These are phyloP conservation scores for Penicillium sp. DNA, from an alignment of 2,329 filamentous ascomycete species.

Conservation along the genomic window DNA sequence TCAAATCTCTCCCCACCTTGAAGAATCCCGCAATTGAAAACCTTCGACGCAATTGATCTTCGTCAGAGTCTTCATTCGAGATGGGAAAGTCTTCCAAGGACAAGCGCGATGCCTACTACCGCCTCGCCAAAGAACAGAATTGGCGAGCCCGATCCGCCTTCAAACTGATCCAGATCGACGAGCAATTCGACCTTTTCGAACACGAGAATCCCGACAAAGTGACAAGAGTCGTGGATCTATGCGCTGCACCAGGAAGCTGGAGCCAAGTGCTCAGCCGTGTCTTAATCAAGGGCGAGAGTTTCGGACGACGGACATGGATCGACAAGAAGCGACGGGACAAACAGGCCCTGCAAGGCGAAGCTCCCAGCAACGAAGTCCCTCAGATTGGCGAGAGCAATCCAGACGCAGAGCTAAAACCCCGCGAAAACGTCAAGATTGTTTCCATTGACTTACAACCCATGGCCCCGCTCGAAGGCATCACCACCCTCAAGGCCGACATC, in stretches of 20 bases:
- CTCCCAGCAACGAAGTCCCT: constrained; percentile 17
- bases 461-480: constrained; percentile 86
- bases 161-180: constrained; percentile 93
- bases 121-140: constrained; percentile 96
- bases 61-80: background rate
- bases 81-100: constrained; percentile 99
- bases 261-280: constrained; percentile 92
- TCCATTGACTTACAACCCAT: constrained; percentile 95
- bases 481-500: constrained; percentile 88
- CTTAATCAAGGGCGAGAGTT: constrained; percentile 87
- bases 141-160: constrained; percentile 96
- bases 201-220: constrained; percentile 60
- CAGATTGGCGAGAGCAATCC: constrained; percentile 21
- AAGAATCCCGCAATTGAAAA: constrained; percentile 18
- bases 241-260: constrained; percentile 94
- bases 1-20: constrained; percentile 30
- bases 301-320: constrained; percentile 80
- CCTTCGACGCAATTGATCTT: background rate
- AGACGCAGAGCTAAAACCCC: constrained; percentile 43
- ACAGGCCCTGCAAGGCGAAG: constrained; percentile 23
- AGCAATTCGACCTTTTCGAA: constrained; percentile 91
- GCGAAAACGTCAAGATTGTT: constrained; percentile 83
- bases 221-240: constrained; percentile 89
- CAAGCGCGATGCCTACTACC: constrained; percentile 96
- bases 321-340: constrained; percentile 66